phyloP scores from a whole-genome alignment of 2,329 filamentous ascomycete species.

The Xylaria sp. region DNA sequence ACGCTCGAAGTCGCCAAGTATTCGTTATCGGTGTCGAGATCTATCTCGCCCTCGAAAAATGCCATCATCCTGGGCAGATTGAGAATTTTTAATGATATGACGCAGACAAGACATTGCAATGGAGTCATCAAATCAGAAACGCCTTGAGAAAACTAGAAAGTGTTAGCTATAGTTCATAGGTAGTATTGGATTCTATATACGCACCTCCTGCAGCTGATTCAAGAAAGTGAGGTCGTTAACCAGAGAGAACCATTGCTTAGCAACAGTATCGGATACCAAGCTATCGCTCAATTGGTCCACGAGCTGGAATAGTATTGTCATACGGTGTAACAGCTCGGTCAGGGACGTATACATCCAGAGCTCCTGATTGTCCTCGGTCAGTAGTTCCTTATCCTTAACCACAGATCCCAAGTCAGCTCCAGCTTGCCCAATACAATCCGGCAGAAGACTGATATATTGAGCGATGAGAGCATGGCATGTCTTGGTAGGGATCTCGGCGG shows the following conservation, averaged over 20 bases:
- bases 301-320: constrained; percentile 79
- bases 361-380: constrained; percentile 44
- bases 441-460: constrained; percentile 60
- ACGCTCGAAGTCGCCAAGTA: constrained; percentile 78
- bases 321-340: constrained; percentile 77
- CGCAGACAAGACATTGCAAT: constrained; percentile 75
- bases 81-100: constrained; percentile 78
- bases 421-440: constrained; percentile 61
- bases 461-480: constrained; percentile 59
- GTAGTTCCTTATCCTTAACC: constrained; percentile 59
- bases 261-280: constrained; percentile 67
- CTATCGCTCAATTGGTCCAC: constrained; percentile 67
- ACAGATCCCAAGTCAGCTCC: constrained; percentile 61
- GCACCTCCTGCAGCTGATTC: constrained; percentile 68
- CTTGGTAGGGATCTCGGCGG: constrained; percentile 48
- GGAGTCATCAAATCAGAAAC: constrained; percentile 65
- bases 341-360: constrained; percentile 51
- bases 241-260: constrained; percentile 79
- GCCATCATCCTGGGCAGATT: constrained; percentile 70
- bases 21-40: constrained; percentile 56
- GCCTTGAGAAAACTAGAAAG: constrained; percentile 45
- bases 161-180: constrained; percentile 51
- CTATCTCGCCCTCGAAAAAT: constrained; percentile 63
- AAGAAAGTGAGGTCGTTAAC: constrained; percentile 78
- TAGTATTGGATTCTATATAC: constrained; percentile 38